phyloP scores from a whole-genome alignment of 345 rosid species.

The Erysimum cheiranthoides region DNA sequence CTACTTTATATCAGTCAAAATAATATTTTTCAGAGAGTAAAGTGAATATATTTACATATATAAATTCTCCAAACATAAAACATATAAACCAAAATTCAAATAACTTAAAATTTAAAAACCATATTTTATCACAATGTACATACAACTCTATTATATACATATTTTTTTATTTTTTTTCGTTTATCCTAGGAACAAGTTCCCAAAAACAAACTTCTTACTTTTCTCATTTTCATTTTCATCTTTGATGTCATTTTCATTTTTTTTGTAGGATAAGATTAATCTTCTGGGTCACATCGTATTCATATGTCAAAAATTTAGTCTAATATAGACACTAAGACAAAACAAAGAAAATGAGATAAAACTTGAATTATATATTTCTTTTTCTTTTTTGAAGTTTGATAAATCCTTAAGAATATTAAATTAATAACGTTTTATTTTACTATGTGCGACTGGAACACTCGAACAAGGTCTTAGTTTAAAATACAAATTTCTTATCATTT shows the following conservation, averaged over 20 bases:
- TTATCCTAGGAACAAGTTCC: background rate
- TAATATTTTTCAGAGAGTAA: too few relatives aligned
- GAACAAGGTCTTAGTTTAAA: too few relatives aligned
- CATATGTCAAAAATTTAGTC: background rate
- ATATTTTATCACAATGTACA: too few relatives aligned
- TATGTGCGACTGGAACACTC: too few relatives aligned
- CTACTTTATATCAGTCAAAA: too few relatives aligned
- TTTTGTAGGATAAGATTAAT: constrained; percentile 9
- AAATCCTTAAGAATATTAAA: background rate
- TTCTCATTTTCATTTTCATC: background rate
- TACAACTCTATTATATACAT: too few relatives aligned
- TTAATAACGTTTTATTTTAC: too few relatives aligned
- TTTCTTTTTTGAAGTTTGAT: background rate
- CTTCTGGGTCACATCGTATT: background rate
- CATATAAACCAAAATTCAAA: too few relatives aligned
- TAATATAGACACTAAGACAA: background rate
- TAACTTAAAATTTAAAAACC: too few relatives aligned
- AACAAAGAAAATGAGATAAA: background rate
- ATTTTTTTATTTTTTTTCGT: background rate
- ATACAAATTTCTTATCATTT: too few relatives aligned
- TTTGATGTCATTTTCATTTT: constrained; percentile 17
- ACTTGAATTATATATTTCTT: background rate
- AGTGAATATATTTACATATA: too few relatives aligned
- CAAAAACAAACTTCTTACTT: background rate
- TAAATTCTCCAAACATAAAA: too few relatives aligned